Percentiles rank a stretch among this genome's conserved stretches.
These are phyloP conservation scores for Quercus aquifolioides DNA, from an alignment of 306 rosid species.

Conservation along the genomic window DNA sequence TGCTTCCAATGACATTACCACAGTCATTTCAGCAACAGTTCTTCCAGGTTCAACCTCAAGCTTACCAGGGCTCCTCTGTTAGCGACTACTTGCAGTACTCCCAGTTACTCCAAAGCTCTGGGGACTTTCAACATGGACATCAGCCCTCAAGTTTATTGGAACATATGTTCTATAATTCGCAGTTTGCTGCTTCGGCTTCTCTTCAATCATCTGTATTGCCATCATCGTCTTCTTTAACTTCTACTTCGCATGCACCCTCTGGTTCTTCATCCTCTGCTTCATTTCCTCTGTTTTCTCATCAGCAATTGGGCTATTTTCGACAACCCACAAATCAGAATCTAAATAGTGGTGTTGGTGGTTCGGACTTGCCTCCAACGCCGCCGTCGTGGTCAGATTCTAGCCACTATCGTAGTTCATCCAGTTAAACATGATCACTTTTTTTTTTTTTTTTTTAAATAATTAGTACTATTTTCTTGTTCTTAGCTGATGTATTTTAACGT, in stretches of 20 bases:
- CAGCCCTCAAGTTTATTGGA: slow-evolving; percentile 44
- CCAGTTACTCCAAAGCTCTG: slow-evolving; percentile 59
- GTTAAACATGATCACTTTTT: slow-evolving; percentile 30
- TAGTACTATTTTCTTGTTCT: slow-evolving; percentile 1
- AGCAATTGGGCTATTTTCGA: slow-evolving; percentile 33
- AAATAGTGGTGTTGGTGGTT: background rate
- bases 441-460: background rate
- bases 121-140: slow-evolving; percentile 44
- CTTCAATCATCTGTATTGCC: slow-evolving; percentile 37
- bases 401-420: slow-evolving; percentile 50
- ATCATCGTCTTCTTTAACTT: slow-evolving; percentile 24
- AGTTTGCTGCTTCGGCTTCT: slow-evolving; percentile 22
- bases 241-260: slow-evolving; percentile 36
- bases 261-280: slow-evolving; percentile 56
- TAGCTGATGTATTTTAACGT: background rate
- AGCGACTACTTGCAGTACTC: slow-evolving; percentile 69
- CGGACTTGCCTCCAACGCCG: slow-evolving; percentile 30
- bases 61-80: slow-evolving; percentile 29
- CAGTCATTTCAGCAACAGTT: slow-evolving; percentile 10
- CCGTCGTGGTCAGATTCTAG: slow-evolving; percentile 63
- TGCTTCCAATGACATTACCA: background rate
- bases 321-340: slow-evolving; percentile 33
- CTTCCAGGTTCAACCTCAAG: slow-evolving; percentile 15
- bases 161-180: slow-evolving; percentile 55
- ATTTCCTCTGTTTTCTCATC: slow-evolving; percentile 56